A percentile compares a stretch with the other conserved stretches of the same genome.
These are phyloP conservation scores for Tetrapisispora nanseiensis DNA, from an alignment of 805 yeast species.

Conservation along the genomic window DNA sequence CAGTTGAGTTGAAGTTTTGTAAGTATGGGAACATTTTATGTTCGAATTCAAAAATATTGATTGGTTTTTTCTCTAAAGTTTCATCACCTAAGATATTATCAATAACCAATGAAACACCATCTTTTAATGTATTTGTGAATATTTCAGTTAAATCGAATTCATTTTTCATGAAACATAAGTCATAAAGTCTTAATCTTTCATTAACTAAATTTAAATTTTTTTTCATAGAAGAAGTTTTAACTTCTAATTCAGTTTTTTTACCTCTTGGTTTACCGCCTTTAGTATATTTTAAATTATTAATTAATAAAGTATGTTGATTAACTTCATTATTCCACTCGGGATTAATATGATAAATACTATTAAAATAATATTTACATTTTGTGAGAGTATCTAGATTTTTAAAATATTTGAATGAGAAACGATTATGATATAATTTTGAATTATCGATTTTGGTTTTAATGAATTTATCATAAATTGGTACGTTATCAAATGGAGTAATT, in stretches of 20 bases:
- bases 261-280: background rate
- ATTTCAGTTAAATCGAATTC: background rate
- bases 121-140: background rate
- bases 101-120: background rate
- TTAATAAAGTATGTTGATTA: slow-evolving; percentile 5
- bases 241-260: background rate
- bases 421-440: slow-evolving; percentile 2
- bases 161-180: slow-evolving; percentile 10
- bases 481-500: slow-evolving; percentile 12
- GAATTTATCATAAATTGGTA: slow-evolving; percentile 8
- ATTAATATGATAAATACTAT: slow-evolving; percentile 9
- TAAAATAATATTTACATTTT: slow-evolving; percentile 13
- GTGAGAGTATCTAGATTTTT: slow-evolving; percentile 5
- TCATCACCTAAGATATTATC: background rate
- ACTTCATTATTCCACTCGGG: slow-evolving; percentile 13
- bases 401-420: slow-evolving; percentile 7
- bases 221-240: background rate
- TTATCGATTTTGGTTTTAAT: background rate
- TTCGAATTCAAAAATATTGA: slow-evolving; percentile 14
- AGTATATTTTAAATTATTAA: slow-evolving; percentile 5
- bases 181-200: slow-evolving; percentile 16
- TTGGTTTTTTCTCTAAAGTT: background rate
- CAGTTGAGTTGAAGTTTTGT: slow-evolving; percentile 4
- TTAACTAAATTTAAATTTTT: background rate
- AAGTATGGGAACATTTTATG: slow-evolving; percentile 17